These are phyloP conservation scores for Blastocystis sp. DNA, from an alignment of 352 stramenopile species.

Conservation along the genomic window DNA sequence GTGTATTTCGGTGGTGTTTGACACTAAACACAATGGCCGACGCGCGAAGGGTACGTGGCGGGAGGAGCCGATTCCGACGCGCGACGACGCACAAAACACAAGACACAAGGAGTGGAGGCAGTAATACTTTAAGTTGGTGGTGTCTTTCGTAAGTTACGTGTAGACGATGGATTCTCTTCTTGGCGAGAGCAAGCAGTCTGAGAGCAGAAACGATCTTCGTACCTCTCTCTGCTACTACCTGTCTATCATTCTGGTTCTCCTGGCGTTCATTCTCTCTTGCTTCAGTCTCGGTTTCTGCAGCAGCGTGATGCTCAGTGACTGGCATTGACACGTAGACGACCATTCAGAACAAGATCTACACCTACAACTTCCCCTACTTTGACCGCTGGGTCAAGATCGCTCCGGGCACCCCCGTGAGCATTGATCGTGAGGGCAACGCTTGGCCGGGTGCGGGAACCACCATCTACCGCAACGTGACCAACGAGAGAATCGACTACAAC, in stretches of 20 bases:
- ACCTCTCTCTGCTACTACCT: conserved; percentile 49
- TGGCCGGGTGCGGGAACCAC: conserved; percentile 33
- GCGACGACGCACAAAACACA: conserved; percentile 32
- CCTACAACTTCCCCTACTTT: conserved; percentile 47
- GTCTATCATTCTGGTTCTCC: conserved; percentile 19
- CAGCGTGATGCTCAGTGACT: background rate
- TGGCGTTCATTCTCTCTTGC: conserved; percentile 19
- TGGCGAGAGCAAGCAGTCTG: background rate
- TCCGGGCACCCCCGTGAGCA: conserved; percentile 25
- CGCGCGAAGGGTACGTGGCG: background rate
- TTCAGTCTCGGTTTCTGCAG: conserved; percentile 39
- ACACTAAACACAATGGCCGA: background rate
- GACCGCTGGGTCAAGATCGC: background rate
- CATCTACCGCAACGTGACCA: conserved; percentile 56
- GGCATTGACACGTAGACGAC: background rate
- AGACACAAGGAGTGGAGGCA: background rate
- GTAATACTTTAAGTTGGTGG: background rate
- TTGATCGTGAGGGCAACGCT: conserved; percentile 31
- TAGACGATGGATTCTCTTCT: conserved; percentile 41
- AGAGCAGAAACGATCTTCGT: conserved; percentile 27
- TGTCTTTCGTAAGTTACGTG: background rate
- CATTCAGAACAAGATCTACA: conserved; percentile 59
- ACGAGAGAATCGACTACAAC: background rate
- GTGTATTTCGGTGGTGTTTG: too few relatives aligned
- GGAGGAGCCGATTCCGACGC: background rate